phyloP scores from a whole-genome alignment of 2,329 filamentous ascomycete genomes.

The Alternaria arbusti region DNA sequence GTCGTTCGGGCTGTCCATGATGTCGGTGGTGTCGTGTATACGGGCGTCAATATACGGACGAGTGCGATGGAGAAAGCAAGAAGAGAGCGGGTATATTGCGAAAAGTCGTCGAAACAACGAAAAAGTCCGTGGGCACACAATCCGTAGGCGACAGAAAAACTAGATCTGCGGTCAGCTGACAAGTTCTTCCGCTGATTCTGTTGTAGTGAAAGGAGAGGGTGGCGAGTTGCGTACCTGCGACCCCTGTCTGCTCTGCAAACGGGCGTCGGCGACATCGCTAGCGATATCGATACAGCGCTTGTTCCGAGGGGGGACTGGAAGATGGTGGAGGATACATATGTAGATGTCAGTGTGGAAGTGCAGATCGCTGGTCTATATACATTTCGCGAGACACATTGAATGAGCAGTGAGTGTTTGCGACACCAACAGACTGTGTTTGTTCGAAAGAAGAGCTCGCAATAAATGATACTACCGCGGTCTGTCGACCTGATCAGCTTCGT shows the following conservation, averaged over 20 bases:
- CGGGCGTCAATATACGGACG: background rate
- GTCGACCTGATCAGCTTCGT: background rate
- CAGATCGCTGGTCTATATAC: background rate
- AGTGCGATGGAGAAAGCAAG: fast-evolving
- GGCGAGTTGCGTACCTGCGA: background rate
- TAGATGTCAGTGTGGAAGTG: background rate
- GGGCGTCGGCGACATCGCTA: background rate
- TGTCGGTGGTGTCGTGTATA: background rate
- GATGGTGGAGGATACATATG: background rate
- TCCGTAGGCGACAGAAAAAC: background rate
- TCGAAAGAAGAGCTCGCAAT: background rate
- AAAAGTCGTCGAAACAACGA: background rate
- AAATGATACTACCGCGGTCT: background rate
- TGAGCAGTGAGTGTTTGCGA: background rate
- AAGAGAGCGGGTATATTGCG: background rate
- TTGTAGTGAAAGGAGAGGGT: background rate
- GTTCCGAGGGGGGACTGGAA: background rate
- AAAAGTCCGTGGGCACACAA: background rate
- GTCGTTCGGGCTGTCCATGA: background rate
- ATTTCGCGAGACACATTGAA: background rate
- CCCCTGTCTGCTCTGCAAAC: background rate
- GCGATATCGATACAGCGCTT: background rate
- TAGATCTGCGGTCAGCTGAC: background rate
- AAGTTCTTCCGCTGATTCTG: background rate
- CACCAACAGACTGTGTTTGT: background rate